Evolutionary conservation across 2,329 filamentous ascomycete species (phyloP), one percentile per base, ranked within the genome.

Genomic region (Pyrenochaeta sp.): DNA sequence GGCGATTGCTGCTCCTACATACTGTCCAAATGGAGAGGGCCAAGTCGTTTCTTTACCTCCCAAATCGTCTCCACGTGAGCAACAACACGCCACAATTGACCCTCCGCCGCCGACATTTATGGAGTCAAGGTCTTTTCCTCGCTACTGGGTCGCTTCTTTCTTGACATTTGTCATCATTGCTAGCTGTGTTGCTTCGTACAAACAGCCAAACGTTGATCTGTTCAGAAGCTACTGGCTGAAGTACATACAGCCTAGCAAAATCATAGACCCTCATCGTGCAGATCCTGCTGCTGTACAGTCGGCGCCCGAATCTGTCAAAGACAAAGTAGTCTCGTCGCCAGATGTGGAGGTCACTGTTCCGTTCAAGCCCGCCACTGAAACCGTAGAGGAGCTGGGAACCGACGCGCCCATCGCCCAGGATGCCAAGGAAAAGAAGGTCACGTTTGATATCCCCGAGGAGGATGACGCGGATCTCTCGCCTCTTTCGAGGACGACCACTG

Each of bases 401-500:
- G 56, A 62, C 4, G 30, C 43, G 7, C 47, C 58, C 27, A 39
- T 59, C 34, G 50, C 52, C 15, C 58, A 52, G 9, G 72, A 76
- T 22, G 46, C 39, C 32, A 72, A 74, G 43, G 71, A 77, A 58
- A 72, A 71, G 59, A 74, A 72, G 51, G 73, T 76, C 10, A 72
- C 65, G 4, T 77, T 77, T 48, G 64, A 67, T 13, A 64, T 75
- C 40, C 72, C 72, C 10, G 68, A 69, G 15, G 67, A 72, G 7
- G 67, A 72, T 15, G 73, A 75, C n/a, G 72, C 72, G 28, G 66
- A 76, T 22, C 61, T 75, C 24, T 64, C 71, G n/a, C 57, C 73
- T 22, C 66, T 78, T 5, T 76, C 72, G 3, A 69, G 73, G 45
- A 71, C 71, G 7, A 77, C 75, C 1, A 77, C 75, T 22, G 66